Evolutionary conservation across 2,329 filamentous ascomycete genomes (phyloP).

Genomic region (Daldinia sp.): DNA sequence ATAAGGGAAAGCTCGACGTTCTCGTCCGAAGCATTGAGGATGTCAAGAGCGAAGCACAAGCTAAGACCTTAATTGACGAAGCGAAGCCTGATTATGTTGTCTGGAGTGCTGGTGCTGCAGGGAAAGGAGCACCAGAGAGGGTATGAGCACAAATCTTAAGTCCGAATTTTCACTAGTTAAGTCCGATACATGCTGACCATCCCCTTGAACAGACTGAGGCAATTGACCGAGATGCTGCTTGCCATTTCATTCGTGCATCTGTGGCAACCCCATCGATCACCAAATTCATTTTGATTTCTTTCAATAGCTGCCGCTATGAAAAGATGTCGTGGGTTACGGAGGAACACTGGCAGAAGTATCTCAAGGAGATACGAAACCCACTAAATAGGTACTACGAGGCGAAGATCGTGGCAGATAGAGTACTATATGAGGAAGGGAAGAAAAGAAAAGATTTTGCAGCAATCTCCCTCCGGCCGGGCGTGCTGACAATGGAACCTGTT

Average conservation of each 20-base stretch:
- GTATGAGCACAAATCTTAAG: background rate
- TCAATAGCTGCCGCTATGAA: slow-evolving; percentile 1
- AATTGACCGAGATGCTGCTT: slow-evolving; percentile 5
- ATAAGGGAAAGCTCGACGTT: background rate
- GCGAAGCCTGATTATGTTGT: slow-evolving; percentile 4
- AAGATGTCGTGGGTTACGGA: slow-evolving; percentile 4
- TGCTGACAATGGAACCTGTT: slow-evolving; percentile 1
- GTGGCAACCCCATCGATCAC: slow-evolving; percentile 3
- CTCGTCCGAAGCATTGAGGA: slow-evolving; percentile 7
- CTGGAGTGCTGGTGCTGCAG: slow-evolving; percentile 5
- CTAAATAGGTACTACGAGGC: slow-evolving; percentile 5
- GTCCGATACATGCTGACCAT: background rate
- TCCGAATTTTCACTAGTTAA: background rate
- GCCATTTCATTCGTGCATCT: slow-evolving; percentile 7
- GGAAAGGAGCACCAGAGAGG: slow-evolving; percentile 9
- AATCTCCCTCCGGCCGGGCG: background rate
- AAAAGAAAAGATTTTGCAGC: slow-evolving; percentile 5
- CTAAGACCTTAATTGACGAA: slow-evolving; percentile 2
- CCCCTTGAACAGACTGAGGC: background rate
- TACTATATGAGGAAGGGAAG: slow-evolving; percentile 4
- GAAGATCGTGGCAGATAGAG: slow-evolving; percentile 3
- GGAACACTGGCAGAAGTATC: slow-evolving; percentile 4
- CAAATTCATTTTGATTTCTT: slow-evolving; percentile 2
- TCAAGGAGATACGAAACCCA: background rate
- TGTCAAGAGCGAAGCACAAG: slow-evolving; percentile 8